phyloP scores from a whole-genome alignment of 2,329 filamentous ascomycete genomes.

The Xylariaceae sp. region DNA sequence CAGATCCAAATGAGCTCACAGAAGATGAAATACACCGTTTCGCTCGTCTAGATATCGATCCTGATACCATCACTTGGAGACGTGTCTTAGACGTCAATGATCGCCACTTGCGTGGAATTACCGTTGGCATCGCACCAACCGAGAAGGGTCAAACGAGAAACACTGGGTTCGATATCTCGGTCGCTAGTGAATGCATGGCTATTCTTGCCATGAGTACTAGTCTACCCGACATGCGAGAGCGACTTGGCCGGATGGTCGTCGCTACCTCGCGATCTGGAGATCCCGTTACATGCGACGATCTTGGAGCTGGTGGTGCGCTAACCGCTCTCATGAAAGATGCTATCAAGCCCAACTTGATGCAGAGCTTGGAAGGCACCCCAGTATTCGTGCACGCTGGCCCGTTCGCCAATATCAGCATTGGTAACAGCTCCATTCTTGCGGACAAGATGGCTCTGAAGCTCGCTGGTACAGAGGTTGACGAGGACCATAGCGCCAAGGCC shows the following conservation, averaged over 20 bases:
- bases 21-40: constrained; percentile 88
- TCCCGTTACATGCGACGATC: constrained; percentile 93
- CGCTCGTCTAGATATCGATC: constrained; percentile 94
- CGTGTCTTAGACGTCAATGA: constrained; percentile 98
- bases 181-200: constrained; percentile 98
- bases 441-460: constrained; percentile 97
- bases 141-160: constrained; percentile 89
- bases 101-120: constrained; percentile 87
- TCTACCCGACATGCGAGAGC: constrained; percentile 87
- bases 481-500: constrained; percentile 80
- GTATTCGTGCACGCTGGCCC: constrained; percentile 98
- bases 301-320: constrained; percentile 89
- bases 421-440: constrained; percentile 92
- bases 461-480: constrained; percentile 89
- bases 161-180: constrained; percentile 97
- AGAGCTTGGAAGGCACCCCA: constrained; percentile 94
- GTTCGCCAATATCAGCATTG: constrained; percentile 98
- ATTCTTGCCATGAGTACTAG: constrained; percentile 92
- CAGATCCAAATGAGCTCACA: constrained; percentile 87
- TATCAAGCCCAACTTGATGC: constrained; percentile 99
- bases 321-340: constrained; percentile 97
- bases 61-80: constrained; percentile 95
- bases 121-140: constrained; percentile 84
- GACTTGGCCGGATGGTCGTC: constrained; percentile 94
- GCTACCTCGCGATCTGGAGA: constrained; percentile 86